A percentile compares a stretch with the other conserved stretches of the same genome.
These are phyloP conservation scores for Neonothopanus nambi DNA, from an alignment of 1,284 basidiomycete species.

Conservation along the genomic window DNA sequence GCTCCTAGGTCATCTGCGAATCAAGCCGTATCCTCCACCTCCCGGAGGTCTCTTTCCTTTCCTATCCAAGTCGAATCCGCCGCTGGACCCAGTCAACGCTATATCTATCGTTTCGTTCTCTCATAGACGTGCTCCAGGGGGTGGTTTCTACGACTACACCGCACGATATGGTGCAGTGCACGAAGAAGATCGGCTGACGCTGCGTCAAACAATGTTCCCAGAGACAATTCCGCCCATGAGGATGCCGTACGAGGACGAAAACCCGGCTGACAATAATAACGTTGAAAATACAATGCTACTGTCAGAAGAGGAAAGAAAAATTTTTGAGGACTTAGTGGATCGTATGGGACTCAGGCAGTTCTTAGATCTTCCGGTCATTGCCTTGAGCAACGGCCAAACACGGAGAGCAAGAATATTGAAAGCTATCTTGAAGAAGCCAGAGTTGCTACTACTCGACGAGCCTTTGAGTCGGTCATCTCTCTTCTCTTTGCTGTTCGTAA, in stretches of 20 bases:
- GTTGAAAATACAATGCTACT: conserved; percentile 23
- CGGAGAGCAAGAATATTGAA: conserved; percentile 82
- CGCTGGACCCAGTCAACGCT: conserved; percentile 46
- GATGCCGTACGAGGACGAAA: conserved; percentile 31
- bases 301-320: conserved; percentile 28
- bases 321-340: conserved; percentile 52
- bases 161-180: conserved; percentile 86
- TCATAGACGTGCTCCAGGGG: conserved; percentile 57
- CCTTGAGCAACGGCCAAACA: conserved; percentile 91
- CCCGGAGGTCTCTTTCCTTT: conserved; percentile 75
- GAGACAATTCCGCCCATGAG: conserved; percentile 39
- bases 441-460: conserved; percentile 81
- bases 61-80: conserved; percentile 36
- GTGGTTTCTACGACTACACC: conserved; percentile 90
- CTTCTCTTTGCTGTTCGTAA: conserved; percentile 17
- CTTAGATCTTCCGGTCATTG: conserved; percentile 81
- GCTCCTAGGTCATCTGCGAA: conserved; percentile 66
- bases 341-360: conserved; percentile 59
- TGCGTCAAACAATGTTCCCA: conserved; percentile 69
- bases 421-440: conserved; percentile 58
- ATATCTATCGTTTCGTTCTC: conserved; percentile 76
- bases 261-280: conserved; percentile 23
- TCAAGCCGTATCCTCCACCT: conserved; percentile 59
- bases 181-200: conserved; percentile 77
- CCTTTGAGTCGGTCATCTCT: conserved; percentile 63